These are phyloP conservation scores for Besnoitia besnoiti DNA, from an alignment of 169 alveolate genomes.

Conservation along the genomic window DNA sequence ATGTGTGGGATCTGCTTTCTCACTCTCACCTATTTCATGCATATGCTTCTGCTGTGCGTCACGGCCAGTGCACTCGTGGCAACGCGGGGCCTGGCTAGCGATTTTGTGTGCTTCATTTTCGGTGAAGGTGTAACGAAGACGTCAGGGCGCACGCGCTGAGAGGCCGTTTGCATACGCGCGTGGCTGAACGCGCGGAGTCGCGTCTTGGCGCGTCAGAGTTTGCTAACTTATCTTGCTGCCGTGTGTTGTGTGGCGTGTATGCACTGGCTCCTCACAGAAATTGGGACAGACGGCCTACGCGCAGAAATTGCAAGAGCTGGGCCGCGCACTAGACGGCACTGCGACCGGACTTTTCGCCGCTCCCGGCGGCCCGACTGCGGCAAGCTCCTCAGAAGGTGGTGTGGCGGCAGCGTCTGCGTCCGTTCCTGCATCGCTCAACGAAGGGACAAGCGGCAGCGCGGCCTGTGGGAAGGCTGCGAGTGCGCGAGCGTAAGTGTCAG, in stretches of 20 bases:
- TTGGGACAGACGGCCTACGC: background rate
- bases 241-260: no score
- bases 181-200: background rate
- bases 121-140: background rate
- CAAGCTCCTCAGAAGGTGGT: background rate
- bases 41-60: no score
- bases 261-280: constrained; percentile 6
- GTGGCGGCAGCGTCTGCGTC: no score
- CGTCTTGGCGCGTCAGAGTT: background rate
- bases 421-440: background rate
- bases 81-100: background rate
- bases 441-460: background rate
- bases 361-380: background rate
- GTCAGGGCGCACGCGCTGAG: background rate
- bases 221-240: no score
- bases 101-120: background rate
- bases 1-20: no score
- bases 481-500: no score
- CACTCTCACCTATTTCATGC: no score
- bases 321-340: constrained; percentile 24
- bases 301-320: background rate
- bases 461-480: no score
- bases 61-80: no score
- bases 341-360: background rate
- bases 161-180: background rate